Conservation (phyloP, 805 yeast genomes). For the Blastobotrys peoriensis region DNA sequence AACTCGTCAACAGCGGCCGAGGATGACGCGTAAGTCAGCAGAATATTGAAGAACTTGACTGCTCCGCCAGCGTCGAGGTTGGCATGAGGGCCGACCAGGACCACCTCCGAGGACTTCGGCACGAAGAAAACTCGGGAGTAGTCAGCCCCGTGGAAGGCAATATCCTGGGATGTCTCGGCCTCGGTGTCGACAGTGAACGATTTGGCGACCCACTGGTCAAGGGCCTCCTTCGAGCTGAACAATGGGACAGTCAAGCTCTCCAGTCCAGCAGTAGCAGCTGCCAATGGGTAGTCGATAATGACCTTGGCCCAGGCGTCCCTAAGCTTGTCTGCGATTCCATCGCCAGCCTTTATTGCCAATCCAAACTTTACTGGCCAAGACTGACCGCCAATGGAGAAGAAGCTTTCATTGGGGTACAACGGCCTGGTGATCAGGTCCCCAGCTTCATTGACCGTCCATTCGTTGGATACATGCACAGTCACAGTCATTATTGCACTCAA, state of each 20-base stretch:
- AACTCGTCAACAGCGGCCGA: background rate
- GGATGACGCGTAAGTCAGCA: background rate
- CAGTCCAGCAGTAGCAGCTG: background rate
- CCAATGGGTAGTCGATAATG: conserved; percentile 1
- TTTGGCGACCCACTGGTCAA: background rate
- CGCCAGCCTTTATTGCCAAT: background rate
- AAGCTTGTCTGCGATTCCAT: background rate
- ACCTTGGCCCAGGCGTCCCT: conserved; percentile 1
- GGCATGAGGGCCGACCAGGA: conserved; percentile 4
- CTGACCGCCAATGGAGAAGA: conserved; percentile 1
- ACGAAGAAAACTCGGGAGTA: conserved; percentile 1
- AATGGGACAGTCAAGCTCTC: background rate
- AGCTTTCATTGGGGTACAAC: background rate
- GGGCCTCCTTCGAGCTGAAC: background rate
- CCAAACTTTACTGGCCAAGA: conserved; percentile 5
- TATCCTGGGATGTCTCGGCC: background rate
- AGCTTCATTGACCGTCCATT: background rate
- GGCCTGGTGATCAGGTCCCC: background rate
- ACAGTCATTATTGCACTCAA: background rate
- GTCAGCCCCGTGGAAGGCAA: background rate
- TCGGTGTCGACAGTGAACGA: background rate
- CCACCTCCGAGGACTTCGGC: conserved; percentile 2
- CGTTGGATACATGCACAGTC: background rate
- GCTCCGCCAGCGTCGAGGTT: conserved; percentile 7
- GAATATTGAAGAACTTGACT: background rate